Evolutionary conservation across 2,329 filamentous ascomycete species (phyloP).

Genomic region (Calonectria hongkongensis): DNA sequence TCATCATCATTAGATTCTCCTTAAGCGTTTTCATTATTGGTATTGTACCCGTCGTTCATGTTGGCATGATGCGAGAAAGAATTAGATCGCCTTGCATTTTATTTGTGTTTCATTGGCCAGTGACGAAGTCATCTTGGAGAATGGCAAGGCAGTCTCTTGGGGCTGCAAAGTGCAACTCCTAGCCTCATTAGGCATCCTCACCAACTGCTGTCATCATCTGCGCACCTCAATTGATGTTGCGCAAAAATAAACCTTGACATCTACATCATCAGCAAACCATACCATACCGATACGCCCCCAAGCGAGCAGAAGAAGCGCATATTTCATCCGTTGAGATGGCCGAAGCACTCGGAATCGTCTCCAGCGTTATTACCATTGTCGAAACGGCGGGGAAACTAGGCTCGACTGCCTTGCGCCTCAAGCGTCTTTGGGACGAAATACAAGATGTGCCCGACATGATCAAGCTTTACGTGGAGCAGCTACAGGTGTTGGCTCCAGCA

Average conservation of each 20-base stretch:
- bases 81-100: background rate
- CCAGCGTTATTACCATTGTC: slow-evolving; percentile 44
- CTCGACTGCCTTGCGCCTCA: slow-evolving; percentile 34
- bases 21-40: background rate
- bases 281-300: background rate
- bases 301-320: too few relatives aligned
- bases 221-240: background rate
- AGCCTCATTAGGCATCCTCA: slow-evolving; percentile 19
- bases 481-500: slow-evolving; percentile 15
- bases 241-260: background rate
- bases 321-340: slow-evolving; percentile 36
- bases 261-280: background rate
- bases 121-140: background rate
- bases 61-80: background rate
- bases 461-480: slow-evolving; percentile 6
- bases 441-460: slow-evolving; percentile 37
- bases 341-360: slow-evolving; percentile 40
- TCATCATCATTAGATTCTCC: background rate
- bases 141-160: background rate
- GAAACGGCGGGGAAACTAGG: slow-evolving; percentile 43
- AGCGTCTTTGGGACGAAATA: slow-evolving; percentile 45
- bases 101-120: background rate
- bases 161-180: slow-evolving; percentile 2
- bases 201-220: background rate
- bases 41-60: background rate